Conservation (phyloP, 2,329 filamentous ascomycete genomes). For the Mollisia scopiformis region DNA sequence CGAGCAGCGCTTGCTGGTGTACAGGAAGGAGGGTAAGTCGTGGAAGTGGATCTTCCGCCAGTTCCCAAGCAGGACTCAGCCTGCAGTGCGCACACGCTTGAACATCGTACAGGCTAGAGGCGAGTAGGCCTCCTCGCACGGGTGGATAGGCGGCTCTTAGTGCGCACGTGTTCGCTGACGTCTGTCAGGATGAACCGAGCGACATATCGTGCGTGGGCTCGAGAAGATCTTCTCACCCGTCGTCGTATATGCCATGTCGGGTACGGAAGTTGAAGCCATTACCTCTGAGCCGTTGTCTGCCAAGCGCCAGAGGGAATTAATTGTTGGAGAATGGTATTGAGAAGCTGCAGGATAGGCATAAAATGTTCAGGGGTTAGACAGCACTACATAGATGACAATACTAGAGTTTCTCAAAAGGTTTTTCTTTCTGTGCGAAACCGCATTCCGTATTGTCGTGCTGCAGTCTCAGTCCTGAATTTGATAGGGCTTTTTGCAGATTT, state of each 20-base stretch:
- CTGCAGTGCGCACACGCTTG: no score
- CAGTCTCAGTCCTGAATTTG: background rate
- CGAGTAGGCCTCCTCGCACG: constrained; percentile 1
- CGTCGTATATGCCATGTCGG: constrained; percentile 18
- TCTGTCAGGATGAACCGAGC: constrained; percentile 9
- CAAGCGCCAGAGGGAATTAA: constrained; percentile 24
- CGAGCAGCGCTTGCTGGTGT: constrained; percentile 4
- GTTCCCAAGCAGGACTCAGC: background rate
- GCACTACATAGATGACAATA: no score
- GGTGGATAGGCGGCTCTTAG: constrained; percentile 3
- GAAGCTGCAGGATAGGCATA: constrained; percentile 31
- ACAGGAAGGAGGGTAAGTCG: no score
- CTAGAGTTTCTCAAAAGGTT: no score
- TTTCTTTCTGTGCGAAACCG: no score
- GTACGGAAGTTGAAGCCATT: no score
- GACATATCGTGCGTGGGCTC: constrained; percentile 18
- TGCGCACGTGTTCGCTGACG: background rate
- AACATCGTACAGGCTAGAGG: background rate
- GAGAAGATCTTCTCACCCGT: constrained; percentile 20
- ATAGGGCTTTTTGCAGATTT: constrained; percentile 4
- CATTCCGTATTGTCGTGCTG: no score
- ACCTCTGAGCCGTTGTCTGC: constrained; percentile 27
- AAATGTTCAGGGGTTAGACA: no score
- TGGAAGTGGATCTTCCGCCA: no score
- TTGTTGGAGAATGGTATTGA: constrained; percentile 32